These are phyloP conservation scores for Alternaria sp. DNA, from an alignment of 2,329 filamentous ascomycete species.

Conservation along the genomic window DNA sequence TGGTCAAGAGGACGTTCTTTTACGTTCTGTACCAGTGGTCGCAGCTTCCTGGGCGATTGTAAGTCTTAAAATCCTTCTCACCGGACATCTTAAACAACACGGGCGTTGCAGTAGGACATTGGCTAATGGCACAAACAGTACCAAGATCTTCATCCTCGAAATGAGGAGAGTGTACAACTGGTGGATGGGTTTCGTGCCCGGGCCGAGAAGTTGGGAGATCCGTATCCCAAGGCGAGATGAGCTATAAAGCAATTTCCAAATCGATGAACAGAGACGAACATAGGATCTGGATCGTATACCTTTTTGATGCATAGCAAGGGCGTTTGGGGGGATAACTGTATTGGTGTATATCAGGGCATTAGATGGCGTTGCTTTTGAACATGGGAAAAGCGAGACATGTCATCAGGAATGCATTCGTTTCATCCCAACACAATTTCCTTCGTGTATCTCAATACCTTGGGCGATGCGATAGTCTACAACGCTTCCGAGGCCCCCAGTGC, in stretches of 20 bases:
- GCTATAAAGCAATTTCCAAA: slow-evolving; percentile 23
- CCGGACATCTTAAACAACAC: background rate
- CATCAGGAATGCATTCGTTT: background rate
- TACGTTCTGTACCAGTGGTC: slow-evolving; percentile 77
- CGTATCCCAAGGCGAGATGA: slow-evolving; percentile 42
- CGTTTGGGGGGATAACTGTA: background rate
- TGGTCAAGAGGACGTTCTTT: slow-evolving; percentile 69
- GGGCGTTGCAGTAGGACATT: background rate
- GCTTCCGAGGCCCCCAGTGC: background rate
- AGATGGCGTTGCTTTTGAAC: background rate
- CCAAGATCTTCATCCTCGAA: slow-evolving; percentile 63
- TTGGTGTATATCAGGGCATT: background rate
- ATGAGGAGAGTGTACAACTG: slow-evolving; percentile 64
- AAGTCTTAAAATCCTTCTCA: slow-evolving; percentile 52
- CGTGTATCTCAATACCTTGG: background rate
- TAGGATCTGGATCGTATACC: background rate
- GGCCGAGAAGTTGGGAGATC: slow-evolving; percentile 65
- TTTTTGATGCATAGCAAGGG: slow-evolving; percentile 26
- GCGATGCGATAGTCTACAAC: background rate
- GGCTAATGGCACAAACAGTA: slow-evolving; percentile 47
- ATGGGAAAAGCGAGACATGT: background rate
- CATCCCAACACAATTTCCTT: background rate
- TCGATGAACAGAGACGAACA: background rate
- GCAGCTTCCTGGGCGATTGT: slow-evolving; percentile 72
- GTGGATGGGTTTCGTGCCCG: slow-evolving; percentile 69